Base-by-base conservation (phyloP, 2,329 filamentous ascomycete species). In the Fusarium kyushuense region DNA sequence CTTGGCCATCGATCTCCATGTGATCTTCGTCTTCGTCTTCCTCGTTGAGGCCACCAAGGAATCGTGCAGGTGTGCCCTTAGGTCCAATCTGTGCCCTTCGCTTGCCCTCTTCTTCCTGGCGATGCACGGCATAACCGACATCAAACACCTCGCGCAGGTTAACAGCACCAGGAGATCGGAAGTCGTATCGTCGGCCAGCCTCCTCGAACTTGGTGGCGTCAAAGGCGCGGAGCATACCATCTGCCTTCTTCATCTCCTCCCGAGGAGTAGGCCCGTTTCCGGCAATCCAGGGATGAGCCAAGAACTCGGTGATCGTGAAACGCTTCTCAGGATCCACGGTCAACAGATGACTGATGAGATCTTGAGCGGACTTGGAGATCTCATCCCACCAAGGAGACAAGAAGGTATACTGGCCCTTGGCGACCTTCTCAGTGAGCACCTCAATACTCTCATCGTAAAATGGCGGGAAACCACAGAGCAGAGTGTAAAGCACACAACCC, bases 361-460 rank as follows among this genome's bases (percentile, higher is more conserved):
- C 95, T 78, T 98, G 93, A 0, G 96, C 96, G 5, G 93, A 90
- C 78, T 96, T 94, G 63, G 95, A 97, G 65, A 99, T 98, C 60
- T 97, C 94, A 72, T 99, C 96, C 96, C 96, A 99, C 96, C 96
- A 99, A 0, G 96, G 96, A 4, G 95, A 98, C 42, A 99, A 82
- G 83, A 99, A 99, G 1, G 96, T 98, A 78, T 96, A 99, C 81
- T 98, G 94, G 48, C 96, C 96, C 75, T 92, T 91, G 30, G 96
- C 96, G 19, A 99, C 96, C 84, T 99, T 99, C 77, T 99, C 95
- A 2, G 96, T 98, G 63, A 99, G 87, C 1, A 97, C 91, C 76
- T 97, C 94, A 71, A 99, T 98, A 75, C 93, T 97, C 81, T 99
- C 96, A 73, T 99, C 96, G 79, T 99, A 97, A 80, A 99, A 99